phyloP scores from a whole-genome alignment of 2,329 filamentous ascomycete genomes.

The Ilyonectria robusta region DNA sequence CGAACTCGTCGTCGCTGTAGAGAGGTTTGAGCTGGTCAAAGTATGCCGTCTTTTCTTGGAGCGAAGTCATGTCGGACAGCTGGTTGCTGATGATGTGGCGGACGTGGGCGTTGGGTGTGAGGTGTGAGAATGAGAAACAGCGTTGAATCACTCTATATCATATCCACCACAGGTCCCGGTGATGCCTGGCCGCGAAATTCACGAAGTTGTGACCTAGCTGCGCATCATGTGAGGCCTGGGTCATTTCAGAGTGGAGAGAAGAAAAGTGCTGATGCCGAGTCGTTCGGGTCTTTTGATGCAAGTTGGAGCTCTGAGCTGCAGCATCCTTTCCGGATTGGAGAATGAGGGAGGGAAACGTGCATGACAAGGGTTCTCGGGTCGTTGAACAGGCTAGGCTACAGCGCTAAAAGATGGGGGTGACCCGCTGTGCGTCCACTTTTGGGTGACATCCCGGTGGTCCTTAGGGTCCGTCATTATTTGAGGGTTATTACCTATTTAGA shows the following conservation, averaged over 20 bases:
- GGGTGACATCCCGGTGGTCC: neutral
- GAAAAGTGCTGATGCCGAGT: slow-evolving; percentile 10
- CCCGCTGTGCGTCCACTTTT: slow-evolving; percentile 25
- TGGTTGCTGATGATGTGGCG: neutral
- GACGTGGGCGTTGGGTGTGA: neutral
- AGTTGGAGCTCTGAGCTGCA: neutral
- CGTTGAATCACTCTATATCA: slow-evolving; percentile 7
- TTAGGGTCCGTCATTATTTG: neutral
- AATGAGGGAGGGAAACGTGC: slow-evolving; percentile 1
- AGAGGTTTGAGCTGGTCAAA: slow-evolving; percentile 59
- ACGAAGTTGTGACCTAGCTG: neutral
- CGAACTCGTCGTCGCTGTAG: slow-evolving; percentile 51
- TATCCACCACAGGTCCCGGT: slow-evolving; percentile 1
- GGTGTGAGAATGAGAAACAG: neutral
- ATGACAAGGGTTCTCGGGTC: slow-evolving; percentile 19
- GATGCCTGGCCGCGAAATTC: slow-evolving; percentile 19
- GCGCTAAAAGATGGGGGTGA: slow-evolving; percentile 30
- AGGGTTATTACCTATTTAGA: neutral
- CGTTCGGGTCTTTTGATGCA: neutral
- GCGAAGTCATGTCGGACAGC: slow-evolving; percentile 40
- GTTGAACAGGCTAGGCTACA: slow-evolving; percentile 40
- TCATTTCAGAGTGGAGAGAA: neutral
- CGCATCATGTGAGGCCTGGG: slow-evolving; percentile 22
- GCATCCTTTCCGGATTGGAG: slow-evolving; percentile 9
- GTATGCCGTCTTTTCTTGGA: slow-evolving; percentile 62